These are phyloP conservation scores for Inonotus hispidus DNA, from an alignment of 1,284 basidiomycete genomes.

Conservation along the genomic window DNA sequence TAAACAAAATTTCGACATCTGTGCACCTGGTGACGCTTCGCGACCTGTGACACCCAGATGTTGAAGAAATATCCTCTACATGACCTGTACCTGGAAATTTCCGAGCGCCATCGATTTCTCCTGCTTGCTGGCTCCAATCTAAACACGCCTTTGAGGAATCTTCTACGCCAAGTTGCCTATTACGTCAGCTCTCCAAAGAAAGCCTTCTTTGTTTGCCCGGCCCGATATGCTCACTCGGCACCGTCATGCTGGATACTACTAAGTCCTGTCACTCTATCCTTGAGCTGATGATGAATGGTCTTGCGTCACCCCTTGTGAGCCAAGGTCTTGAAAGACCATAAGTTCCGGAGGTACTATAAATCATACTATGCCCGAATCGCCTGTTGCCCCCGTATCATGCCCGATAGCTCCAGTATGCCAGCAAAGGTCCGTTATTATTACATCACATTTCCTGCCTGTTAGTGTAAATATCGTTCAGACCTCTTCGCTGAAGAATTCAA, in stretches of 20 bases:
- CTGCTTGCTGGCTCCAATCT: no score
- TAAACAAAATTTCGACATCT: no score
- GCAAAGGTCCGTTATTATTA: not conserved
- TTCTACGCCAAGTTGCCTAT: no score
- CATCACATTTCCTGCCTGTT: not conserved
- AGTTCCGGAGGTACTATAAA: not conserved
- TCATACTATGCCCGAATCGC: no score
- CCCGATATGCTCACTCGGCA: not conserved
- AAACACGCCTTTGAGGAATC: no score
- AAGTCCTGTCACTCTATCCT: not conserved
- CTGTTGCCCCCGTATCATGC: not conserved
- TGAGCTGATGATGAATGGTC: not conserved
- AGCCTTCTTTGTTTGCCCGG: not conserved
- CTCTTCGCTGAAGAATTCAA: no score
- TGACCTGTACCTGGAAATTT: no score
- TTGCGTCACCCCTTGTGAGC: not conserved
- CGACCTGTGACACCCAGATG: no score
- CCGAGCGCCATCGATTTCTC: no score
- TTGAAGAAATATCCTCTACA: no score
- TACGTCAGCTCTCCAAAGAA: not conserved
- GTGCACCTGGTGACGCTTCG: no score
- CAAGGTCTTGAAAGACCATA: not conserved
- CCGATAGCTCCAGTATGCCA: not conserved
- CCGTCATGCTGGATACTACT: no score
- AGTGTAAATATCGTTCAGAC: not conserved